Percentiles rank a stretch among this genome's conserved stretches.
Evolutionary conservation across 2,329 filamentous ascomycete genomes (phyloP).

Genomic region (Penicillium sp.): DNA sequence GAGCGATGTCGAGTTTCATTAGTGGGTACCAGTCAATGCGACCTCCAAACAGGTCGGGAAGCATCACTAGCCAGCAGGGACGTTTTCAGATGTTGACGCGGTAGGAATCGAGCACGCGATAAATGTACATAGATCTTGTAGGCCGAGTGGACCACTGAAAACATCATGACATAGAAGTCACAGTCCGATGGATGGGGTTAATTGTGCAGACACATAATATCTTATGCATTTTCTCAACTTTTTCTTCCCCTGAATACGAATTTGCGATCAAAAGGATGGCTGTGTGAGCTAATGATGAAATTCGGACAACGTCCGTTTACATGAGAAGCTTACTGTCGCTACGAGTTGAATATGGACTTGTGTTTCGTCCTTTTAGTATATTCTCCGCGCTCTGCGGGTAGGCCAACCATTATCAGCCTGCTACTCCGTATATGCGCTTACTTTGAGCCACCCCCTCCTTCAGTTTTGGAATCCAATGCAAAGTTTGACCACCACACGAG

Average conservation of each 20-base stretch:
- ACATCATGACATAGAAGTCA: background rate
- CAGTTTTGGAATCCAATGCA: background rate
- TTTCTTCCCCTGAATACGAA: background rate
- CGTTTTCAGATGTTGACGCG: slow-evolving; percentile 23
- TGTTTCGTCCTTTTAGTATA: background rate
- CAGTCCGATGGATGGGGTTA: no score
- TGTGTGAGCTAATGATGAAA: background rate
- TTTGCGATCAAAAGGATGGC: background rate
- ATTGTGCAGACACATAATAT: background rate
- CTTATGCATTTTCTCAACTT: background rate
- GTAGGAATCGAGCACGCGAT: slow-evolving; percentile 20
- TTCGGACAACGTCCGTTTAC: background rate
- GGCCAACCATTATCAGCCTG: no score
- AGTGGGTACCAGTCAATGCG: slow-evolving; percentile 1
- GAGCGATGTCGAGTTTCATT: slow-evolving; percentile 8
- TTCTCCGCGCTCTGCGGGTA: background rate
- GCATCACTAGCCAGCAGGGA: slow-evolving; percentile 14
- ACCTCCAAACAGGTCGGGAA: slow-evolving; percentile 18
- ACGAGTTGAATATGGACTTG: background rate
- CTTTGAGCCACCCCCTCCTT: slow-evolving; percentile 3
- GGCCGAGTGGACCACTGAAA: background rate
- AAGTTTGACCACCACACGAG: background rate
- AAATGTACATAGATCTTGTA: slow-evolving; percentile 20
- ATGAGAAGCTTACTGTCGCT: background rate
- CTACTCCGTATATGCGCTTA: background rate